Evolutionary conservation across 805 yeast genomes (phyloP).

Genomic region (Kodamaea sagamina): DNA sequence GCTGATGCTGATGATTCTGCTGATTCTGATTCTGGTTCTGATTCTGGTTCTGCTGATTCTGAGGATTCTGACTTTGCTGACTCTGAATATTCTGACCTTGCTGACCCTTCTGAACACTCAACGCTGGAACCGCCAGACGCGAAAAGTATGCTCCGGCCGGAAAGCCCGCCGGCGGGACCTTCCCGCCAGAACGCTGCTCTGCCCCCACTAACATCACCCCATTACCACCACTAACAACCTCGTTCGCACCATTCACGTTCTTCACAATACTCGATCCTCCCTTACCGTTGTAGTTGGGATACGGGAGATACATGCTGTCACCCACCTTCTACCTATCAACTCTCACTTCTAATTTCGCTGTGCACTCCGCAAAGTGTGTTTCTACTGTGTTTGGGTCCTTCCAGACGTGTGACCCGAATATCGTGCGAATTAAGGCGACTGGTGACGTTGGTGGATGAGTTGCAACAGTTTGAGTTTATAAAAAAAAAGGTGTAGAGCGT

Average conservation of each 20-base stretch:
- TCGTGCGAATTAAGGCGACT: too few relatives aligned
- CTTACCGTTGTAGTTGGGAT: conserved; percentile 9
- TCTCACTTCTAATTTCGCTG: too few relatives aligned
- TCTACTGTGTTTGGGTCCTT: too few relatives aligned
- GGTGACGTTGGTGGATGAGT: too few relatives aligned
- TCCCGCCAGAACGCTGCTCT: not conserved
- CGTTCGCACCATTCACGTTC: not conserved
- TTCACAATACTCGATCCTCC: not conserved
- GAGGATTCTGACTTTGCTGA: conserved; percentile 1
- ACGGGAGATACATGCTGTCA: conserved; percentile 8
- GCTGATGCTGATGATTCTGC: conserved; percentile 12
- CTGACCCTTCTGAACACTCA: conserved; percentile 13
- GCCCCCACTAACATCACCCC: conserved; percentile 4
- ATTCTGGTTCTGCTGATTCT: not conserved
- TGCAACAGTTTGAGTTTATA: too few relatives aligned
- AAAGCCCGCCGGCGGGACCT: conserved; percentile 3
- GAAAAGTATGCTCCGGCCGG: not conserved
- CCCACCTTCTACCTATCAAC: not conserved
- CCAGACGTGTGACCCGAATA: too few relatives aligned
- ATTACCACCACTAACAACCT: not conserved
- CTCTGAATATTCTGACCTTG: conserved; percentile 17
- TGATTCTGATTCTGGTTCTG: conserved; percentile 1
- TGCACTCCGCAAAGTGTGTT: too few relatives aligned
- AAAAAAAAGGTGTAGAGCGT: too few relatives aligned
- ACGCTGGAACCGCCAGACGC: conserved; percentile 4